Percentiles rank a stretch among this genome's conserved stretches.
Evolutionary conservation across 2,329 filamentous ascomycete species (phyloP).

Genomic region (Fusarium nanum): DNA sequence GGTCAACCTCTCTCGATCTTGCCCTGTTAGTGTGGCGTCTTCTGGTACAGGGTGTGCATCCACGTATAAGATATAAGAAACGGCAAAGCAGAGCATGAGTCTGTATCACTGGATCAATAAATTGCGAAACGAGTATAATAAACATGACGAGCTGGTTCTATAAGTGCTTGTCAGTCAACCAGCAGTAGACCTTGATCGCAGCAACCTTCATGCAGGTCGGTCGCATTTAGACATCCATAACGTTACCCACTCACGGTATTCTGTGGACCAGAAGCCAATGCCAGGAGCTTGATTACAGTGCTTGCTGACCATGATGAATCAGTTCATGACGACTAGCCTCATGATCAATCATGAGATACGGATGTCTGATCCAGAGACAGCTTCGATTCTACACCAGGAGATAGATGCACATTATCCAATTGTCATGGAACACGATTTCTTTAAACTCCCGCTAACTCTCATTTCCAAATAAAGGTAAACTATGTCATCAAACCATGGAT

Average conservation of each 20-base stretch:
- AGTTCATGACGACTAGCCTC: neutral
- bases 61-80: neutral
- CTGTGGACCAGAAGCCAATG: slow-evolving; percentile 20
- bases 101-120: neutral
- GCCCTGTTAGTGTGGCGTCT: neutral
- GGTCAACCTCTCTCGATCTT: neutral
- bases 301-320: slow-evolving; percentile 29
- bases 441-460: slow-evolving; percentile 34
- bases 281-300: slow-evolving; percentile 9
- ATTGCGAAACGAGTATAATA: neutral
- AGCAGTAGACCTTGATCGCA: neutral
- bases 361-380: neutral
- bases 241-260: slow-evolving; percentile 2
- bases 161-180: neutral
- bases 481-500: slow-evolving; percentile 1
- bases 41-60: neutral
- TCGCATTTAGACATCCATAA: slow-evolving; percentile 1
- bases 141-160: neutral
- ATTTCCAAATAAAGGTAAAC: slow-evolving; percentile 4
- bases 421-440: slow-evolving; percentile 16
- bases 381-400: neutral
- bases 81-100: neutral
- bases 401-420: neutral
- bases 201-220: neutral
- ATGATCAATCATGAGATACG: neutral